Evolutionary conservation across 2,329 filamentous ascomycete species (phyloP).

Genomic region (Colletotrichum sp.): DNA sequence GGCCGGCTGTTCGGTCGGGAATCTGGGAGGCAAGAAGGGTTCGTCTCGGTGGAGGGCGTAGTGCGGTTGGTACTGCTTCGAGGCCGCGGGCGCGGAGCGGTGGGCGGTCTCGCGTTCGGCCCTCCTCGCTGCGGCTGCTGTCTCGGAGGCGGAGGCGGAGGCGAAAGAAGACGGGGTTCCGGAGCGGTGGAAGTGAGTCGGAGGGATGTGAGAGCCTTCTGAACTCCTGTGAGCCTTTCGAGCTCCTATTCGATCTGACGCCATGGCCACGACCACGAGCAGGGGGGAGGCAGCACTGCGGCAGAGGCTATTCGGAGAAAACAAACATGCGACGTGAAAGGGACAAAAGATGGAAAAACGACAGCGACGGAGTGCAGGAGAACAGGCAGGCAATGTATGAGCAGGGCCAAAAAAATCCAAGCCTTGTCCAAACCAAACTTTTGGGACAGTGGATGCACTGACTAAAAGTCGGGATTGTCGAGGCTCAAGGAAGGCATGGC

Average conservation of each 20-base stretch:
- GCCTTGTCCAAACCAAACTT: constrained; percentile 12
- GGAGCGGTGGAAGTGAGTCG: constrained; percentile 9
- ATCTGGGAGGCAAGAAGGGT: constrained; percentile 23
- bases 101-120: constrained; percentile 21
- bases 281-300: background rate
- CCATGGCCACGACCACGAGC: constrained; percentile 22
- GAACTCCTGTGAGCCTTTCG: constrained; percentile 24
- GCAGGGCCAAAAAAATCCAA: background rate
- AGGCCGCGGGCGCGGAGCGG: constrained; percentile 22
- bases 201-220: constrained; percentile 21
- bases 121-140: constrained; percentile 3
- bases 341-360: background rate
- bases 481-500: constrained; percentile 20
- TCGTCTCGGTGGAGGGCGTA: constrained; percentile 21
- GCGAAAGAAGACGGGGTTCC: background rate
- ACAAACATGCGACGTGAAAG: background rate
- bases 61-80: constrained; percentile 20
- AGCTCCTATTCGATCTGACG: constrained; percentile 20
- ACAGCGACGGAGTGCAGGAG: background rate
- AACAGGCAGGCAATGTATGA: background rate
- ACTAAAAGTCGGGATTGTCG: constrained; percentile 20
- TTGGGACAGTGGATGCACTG: constrained; percentile 21
- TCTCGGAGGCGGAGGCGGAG: background rate
- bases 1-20: constrained; percentile 27
- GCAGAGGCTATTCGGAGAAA: background rate